Base-by-base conservation (phyloP, 495 filamentous ascomycete genomes). In the Penicillium cosmopolitanum region DNA sequence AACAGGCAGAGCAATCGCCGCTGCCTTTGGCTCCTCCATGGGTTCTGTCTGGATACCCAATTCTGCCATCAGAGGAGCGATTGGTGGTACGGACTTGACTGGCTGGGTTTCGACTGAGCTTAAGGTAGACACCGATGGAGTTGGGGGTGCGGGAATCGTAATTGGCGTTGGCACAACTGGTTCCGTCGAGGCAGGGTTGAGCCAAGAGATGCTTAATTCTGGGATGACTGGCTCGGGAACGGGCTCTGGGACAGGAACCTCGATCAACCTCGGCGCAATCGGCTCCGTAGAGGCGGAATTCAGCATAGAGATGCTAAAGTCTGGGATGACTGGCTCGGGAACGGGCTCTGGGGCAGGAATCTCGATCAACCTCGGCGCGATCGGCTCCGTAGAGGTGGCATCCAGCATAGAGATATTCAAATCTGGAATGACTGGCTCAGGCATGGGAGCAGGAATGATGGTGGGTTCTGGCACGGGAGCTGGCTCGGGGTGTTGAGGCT, bases 61-160 rank as follows among this genome's bases (percentile, higher is more conserved):
- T 25, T 66, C 58, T 47, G 51, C 42, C 58, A 60, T 61, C 7
- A 48, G 38, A 56, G 70, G 66, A 53, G 72, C 35, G 6, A 58
- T 53, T 31, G 40, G 60, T 42, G 63, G 48, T 13, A 62, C 58
- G 50, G 63, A 59, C 18, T 69, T 53, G 31, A 70, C 62, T 4
- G 80, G 80, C 1, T 64, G 56, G 19, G 77, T 82, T 61, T 80
- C 77, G 16, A 78, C 64, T 8, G 74, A 73, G 47, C 66, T 58
- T 44, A 84, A 69, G 12, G 68, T 65, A 34, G 79, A 79, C 13
- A 81, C 43, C 19, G 77, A 68, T 21, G 76, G 60, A 19, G 58
- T 36, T 34, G 61, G 51, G 25, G 51, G 51, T 23, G 62, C 56
- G 18, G 60, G 51, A 11, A 58, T 16, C 23, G 67, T 67, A 21